Conservation (phyloP, 2,329 filamentous ascomycete genomes). For the Endoconidiophora laricicola region DNA sequence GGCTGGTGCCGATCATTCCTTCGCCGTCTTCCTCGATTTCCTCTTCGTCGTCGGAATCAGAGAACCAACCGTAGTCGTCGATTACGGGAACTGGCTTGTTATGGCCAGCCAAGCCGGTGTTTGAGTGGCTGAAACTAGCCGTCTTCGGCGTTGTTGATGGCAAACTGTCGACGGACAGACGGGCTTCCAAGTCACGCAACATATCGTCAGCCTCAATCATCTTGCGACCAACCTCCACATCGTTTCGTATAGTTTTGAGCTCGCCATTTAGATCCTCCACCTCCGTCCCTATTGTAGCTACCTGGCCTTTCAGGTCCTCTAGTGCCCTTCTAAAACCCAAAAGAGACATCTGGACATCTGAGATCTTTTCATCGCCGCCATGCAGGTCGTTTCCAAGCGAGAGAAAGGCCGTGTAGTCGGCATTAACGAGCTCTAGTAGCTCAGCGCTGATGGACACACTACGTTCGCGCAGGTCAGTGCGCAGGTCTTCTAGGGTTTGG, state of each 20-base stretch:
- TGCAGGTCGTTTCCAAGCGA: slow-evolving; percentile 64
- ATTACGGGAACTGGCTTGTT: slow-evolving; percentile 15
- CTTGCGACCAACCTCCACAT: slow-evolving; percentile 43
- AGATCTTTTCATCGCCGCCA: slow-evolving; percentile 80
- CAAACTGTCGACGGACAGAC: slow-evolving; percentile 36
- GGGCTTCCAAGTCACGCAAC: slow-evolving; percentile 44
- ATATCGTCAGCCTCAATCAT: slow-evolving; percentile 53
- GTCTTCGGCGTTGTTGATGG: slow-evolving; percentile 14
- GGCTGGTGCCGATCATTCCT: slow-evolving; percentile 20
- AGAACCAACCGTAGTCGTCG: slow-evolving; percentile 12
- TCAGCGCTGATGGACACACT: slow-evolving; percentile 68
- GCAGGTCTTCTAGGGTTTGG: slow-evolving; percentile 88
- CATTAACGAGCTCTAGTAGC: slow-evolving; percentile 84
- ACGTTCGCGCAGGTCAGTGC: slow-evolving; percentile 67
- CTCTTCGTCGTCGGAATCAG: slow-evolving; percentile 21
- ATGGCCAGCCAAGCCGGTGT: neutral
- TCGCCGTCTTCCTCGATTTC: slow-evolving; percentile 23
- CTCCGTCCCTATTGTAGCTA: slow-evolving; percentile 46
- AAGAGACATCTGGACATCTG: slow-evolving; percentile 74
- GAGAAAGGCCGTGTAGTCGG: slow-evolving; percentile 85
- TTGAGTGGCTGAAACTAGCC: slow-evolving; percentile 18
- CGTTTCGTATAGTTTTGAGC: slow-evolving; percentile 43
- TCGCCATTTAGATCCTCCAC: slow-evolving; percentile 47
- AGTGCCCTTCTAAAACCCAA: slow-evolving; percentile 74
- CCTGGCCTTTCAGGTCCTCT: slow-evolving; percentile 50